These are phyloP conservation scores for Orbilia oligospora DNA, from an alignment of 2,329 filamentous ascomycete genomes.

Conservation along the genomic window DNA sequence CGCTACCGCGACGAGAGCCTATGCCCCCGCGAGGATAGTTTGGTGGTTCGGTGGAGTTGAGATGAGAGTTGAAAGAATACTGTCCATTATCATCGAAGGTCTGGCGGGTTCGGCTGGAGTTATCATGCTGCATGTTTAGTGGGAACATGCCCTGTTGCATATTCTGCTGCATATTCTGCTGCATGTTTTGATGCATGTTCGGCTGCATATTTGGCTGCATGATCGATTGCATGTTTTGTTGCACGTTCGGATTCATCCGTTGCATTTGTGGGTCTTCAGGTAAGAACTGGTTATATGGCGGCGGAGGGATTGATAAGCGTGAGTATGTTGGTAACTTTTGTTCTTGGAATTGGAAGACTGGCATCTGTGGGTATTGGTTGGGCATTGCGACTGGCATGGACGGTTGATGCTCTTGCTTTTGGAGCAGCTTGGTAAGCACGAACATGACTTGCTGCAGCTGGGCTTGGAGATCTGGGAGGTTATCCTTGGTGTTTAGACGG, in stretches of 20 bases:
- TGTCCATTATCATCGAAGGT: slow-evolving; percentile 4
- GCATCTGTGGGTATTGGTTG: neutral
- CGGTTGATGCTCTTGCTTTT: slow-evolving; percentile 16
- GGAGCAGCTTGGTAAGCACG: slow-evolving; percentile 1
- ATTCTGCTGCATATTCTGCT: neutral
- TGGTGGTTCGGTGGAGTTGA: slow-evolving; percentile 25
- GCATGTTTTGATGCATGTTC: neutral
- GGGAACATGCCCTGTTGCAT: slow-evolving; percentile 13
- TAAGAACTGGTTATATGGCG: slow-evolving; percentile 22
- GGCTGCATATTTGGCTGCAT: slow-evolving; percentile 2
- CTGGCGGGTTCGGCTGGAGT: slow-evolving; percentile 28
- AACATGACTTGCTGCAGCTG: slow-evolving; percentile 31
- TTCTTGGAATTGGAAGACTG: slow-evolving; percentile 4
- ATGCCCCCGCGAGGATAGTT: slow-evolving; percentile 38
- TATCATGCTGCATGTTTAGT: slow-evolving; percentile 9
- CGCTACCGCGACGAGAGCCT: slow-evolving; percentile 38
- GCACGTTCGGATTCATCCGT: slow-evolving; percentile 22
- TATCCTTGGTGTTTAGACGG: slow-evolving; percentile 32
- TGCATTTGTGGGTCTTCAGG: slow-evolving; percentile 23
- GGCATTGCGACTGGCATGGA: neutral
- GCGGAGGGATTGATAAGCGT: slow-evolving; percentile 16
- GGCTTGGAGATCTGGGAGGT: slow-evolving; percentile 17
- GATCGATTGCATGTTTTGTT: slow-evolving; percentile 1
- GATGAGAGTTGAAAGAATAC: slow-evolving; percentile 25
- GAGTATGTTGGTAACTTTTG: slow-evolving; percentile 1